Percentiles rank a stretch among this genome's conserved stretches.
Conservation (phyloP, 805 yeast genomes). For the Spathaspora sp. region DNA sequence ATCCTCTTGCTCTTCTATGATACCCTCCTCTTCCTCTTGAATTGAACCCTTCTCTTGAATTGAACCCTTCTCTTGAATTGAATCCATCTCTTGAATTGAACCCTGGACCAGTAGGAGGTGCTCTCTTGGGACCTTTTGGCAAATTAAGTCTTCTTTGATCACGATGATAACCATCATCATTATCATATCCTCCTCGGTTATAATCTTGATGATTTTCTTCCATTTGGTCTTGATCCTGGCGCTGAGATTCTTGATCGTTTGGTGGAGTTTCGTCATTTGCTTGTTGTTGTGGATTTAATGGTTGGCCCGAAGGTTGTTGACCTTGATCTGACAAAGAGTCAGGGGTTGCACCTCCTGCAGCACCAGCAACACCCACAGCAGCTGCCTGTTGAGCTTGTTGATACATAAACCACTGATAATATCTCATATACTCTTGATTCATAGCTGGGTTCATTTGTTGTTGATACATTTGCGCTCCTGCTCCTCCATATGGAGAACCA, state of each 20-base stretch:
- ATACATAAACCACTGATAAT: slow-evolving; percentile 63
- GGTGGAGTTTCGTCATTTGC: slow-evolving; percentile 15
- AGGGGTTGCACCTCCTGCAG: background rate
- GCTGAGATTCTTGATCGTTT: slow-evolving; percentile 11
- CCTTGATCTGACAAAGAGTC: slow-evolving; percentile 1
- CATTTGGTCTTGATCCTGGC: slow-evolving; percentile 4
- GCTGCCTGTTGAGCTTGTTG: slow-evolving; percentile 38
- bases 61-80: slow-evolving; percentile 29
- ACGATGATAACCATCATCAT: slow-evolving; percentile 15
- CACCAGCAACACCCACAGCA: slow-evolving; percentile 19
- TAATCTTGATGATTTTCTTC: slow-evolving; percentile 2
- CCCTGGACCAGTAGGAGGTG: slow-evolving; percentile 36
- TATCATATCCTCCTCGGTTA: slow-evolving; percentile 1
- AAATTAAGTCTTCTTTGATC: slow-evolving; percentile 31
- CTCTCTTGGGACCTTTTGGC: slow-evolving; percentile 52
- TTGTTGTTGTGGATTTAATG: slow-evolving; percentile 43
- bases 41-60: slow-evolving; percentile 28
- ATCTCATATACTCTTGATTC: slow-evolving; percentile 60
- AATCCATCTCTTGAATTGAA: slow-evolving; percentile 32
- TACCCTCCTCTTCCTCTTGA: slow-evolving; percentile 31
- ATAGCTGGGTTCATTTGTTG: slow-evolving; percentile 45
- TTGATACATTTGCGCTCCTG: slow-evolving; percentile 18
- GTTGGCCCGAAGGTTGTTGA: slow-evolving; percentile 31
- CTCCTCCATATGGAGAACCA: slow-evolving; percentile 19
- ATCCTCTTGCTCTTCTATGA: slow-evolving; percentile 31